phyloP scores from a whole-genome alignment of 768 basidiomycete genomes.

The Kwoniella dendrophila region DNA sequence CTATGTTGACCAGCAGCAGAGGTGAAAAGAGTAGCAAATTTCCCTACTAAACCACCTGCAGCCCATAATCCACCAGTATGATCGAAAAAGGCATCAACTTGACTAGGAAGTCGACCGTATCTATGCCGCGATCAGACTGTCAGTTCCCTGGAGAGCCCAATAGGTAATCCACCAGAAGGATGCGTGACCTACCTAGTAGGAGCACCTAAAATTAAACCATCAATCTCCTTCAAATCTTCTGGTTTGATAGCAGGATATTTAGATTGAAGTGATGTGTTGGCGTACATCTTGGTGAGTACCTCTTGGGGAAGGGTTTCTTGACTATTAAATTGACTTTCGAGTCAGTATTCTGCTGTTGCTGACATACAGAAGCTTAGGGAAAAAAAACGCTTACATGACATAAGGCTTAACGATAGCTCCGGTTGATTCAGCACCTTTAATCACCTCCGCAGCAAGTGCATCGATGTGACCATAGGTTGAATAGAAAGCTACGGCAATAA shows the following conservation, averaged over 20 bases:
- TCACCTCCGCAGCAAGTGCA: slow-evolving; percentile 49
- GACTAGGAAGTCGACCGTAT: slow-evolving; percentile 52
- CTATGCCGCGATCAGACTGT: slow-evolving; percentile 59
- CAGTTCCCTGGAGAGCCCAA: background rate
- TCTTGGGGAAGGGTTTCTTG: slow-evolving; percentile 75
- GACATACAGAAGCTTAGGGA: background rate
- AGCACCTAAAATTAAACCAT: slow-evolving; percentile 72
- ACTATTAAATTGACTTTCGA: slow-evolving; percentile 30
- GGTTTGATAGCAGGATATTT: slow-evolving; percentile 70
- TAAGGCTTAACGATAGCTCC: slow-evolving; percentile 56
- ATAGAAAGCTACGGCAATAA: slow-evolving; percentile 51
- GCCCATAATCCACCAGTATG: slow-evolving; percentile 63
- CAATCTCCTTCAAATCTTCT: slow-evolving; percentile 60
- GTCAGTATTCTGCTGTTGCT: background rate
- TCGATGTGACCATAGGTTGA: slow-evolving; percentile 56
- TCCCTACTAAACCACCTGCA: slow-evolving; percentile 67
- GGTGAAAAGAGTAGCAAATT: slow-evolving; percentile 67
- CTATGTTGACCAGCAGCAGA: slow-evolving; percentile 72
- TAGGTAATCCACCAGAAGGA: background rate
- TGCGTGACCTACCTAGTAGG: slow-evolving; percentile 39
- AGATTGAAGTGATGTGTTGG: slow-evolving; percentile 64
- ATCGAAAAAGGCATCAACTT: slow-evolving; percentile 62
- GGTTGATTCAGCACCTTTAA: slow-evolving; percentile 50
- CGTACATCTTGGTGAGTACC: slow-evolving; percentile 65
- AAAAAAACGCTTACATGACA: slow-evolving; percentile 55